phyloP scores from a whole-genome alignment of 1,284 basidiomycete genomes.

The Cutaneotrichosporon cyanovorans region DNA sequence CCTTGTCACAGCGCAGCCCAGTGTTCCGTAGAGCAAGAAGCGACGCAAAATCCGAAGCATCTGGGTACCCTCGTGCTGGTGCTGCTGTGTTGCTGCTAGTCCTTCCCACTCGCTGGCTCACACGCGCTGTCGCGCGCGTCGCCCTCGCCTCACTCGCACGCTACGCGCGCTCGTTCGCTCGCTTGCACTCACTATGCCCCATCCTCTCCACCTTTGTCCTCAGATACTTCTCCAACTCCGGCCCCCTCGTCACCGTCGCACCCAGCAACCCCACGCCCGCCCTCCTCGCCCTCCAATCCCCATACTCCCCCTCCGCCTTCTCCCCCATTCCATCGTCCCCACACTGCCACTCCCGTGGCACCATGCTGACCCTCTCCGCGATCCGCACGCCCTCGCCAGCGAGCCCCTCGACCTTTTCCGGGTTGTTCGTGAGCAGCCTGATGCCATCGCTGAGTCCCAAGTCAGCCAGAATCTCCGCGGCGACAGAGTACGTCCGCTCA shows the following conservation, averaged over 20 bases:
- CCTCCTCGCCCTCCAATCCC: slow-evolving; percentile 50
- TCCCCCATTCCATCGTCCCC: slow-evolving; percentile 7
- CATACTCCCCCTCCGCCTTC: slow-evolving; percentile 37
- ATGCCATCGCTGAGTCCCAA: slow-evolving; percentile 68
- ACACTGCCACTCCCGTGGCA: slow-evolving; percentile 78
- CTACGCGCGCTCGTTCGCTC: not conserved
- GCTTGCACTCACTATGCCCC: slow-evolving; percentile 63
- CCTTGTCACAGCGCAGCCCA: too few relatives aligned
- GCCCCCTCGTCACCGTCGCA: slow-evolving; percentile 66
- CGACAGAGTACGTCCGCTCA: slow-evolving; percentile 86
- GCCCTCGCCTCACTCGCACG: too few relatives aligned
- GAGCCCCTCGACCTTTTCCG: slow-evolving; percentile 88
- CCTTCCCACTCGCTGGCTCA: not conserved
- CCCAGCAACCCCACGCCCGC: slow-evolving; percentile 78
- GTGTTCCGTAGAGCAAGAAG: too few relatives aligned
- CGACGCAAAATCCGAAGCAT: too few relatives aligned
- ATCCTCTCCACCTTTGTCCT: slow-evolving; percentile 91
- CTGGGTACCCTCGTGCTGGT: too few relatives aligned
- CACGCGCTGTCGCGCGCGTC: not conserved
- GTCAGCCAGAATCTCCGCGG: slow-evolving; percentile 81
- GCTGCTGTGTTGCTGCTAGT: not conserved
- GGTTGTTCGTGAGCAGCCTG: slow-evolving; percentile 90
- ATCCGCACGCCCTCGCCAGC: slow-evolving; percentile 74
- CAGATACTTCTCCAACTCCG: slow-evolving; percentile 90
- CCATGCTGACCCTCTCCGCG: slow-evolving; percentile 83